Evolutionary conservation across 768 basidiomycete species (phyloP).

Genomic region (Serendipita vermifera): DNA sequence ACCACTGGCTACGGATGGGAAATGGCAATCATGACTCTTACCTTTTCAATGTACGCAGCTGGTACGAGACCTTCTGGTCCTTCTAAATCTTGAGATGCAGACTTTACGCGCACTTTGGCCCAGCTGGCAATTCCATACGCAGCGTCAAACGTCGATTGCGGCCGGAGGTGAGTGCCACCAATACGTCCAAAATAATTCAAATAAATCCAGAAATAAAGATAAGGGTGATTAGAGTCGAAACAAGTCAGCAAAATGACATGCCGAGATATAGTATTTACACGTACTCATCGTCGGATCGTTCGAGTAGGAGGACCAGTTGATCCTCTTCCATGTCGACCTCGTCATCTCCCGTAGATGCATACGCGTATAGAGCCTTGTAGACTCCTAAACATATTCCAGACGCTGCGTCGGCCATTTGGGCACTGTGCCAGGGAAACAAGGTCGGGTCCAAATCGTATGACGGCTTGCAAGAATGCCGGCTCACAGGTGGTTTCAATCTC

Average conservation of each 20-base stretch:
- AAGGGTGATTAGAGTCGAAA: no score
- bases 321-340: slow-evolving; percentile 84
- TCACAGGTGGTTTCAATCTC: no score
- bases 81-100: slow-evolving; percentile 46
- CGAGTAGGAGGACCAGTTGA: slow-evolving; percentile 74
- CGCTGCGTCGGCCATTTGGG: background rate
- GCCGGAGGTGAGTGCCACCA: slow-evolving; percentile 15
- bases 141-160: background rate
- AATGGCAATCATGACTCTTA: no score
- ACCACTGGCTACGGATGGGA: no score
- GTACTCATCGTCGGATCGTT: slow-evolving; percentile 83
- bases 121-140: slow-evolving; percentile 42
- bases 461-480: no score
- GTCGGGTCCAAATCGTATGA: no score
- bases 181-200: no score
- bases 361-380: slow-evolving; percentile 92
- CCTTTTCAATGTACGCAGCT: slow-evolving; percentile 76
- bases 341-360: slow-evolving; percentile 70
- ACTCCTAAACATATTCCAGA: slow-evolving; percentile 50
- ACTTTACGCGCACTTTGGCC: slow-evolving; percentile 89
- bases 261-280: slow-evolving; percentile 25
- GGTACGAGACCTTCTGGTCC: slow-evolving; percentile 63
- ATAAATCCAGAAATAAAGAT: no score
- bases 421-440: no score
- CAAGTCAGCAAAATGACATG: no score